A percentile compares a stretch with the other conserved stretches of the same genome.
These are phyloP conservation scores for Fusarium coffeatum DNA, from an alignment of 2,329 filamentous ascomycete species.

Conservation along the genomic window DNA sequence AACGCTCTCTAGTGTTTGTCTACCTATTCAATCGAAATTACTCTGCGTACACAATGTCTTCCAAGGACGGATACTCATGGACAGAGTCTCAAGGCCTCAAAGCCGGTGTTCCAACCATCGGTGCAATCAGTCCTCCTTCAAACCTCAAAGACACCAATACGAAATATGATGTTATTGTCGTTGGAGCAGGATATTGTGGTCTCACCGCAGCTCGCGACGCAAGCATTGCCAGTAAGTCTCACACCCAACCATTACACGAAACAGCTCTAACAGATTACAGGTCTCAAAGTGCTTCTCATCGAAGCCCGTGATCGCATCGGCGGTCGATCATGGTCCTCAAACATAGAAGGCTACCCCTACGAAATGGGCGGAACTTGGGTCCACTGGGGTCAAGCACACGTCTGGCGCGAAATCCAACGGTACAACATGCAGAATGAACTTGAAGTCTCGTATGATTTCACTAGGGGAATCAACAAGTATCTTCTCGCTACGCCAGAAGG, in stretches of 20 bases:
- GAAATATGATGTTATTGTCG: constrained; percentile 46
- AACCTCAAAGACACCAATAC: constrained; percentile 28
- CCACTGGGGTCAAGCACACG: constrained; percentile 57
- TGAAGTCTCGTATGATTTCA: constrained; percentile 55
- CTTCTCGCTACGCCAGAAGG: constrained; percentile 50
- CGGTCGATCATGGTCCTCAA: constrained; percentile 59
- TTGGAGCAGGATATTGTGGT: constrained; percentile 50
- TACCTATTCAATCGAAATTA: accelerated
- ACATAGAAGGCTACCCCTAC: constrained; percentile 57
- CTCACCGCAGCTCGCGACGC: constrained; percentile 48
- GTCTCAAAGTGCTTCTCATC: constrained; percentile 56
- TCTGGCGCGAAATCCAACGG: constrained; percentile 59
- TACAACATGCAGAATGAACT: constrained; percentile 58
- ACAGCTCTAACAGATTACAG: constrained; percentile 18
- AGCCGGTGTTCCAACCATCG: constrained; percentile 48
- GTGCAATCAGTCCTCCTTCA: constrained; percentile 46
- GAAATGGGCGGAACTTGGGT: constrained; percentile 65
- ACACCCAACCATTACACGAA: no score
- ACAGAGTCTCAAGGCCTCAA: constrained; percentile 47
- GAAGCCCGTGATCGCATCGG: constrained; percentile 62
- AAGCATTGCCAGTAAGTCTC: constrained; percentile 40
- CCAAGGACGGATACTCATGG: constrained; percentile 49
- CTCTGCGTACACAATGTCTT: constrained; percentile 40
- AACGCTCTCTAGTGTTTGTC: background rate
- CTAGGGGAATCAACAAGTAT: constrained; percentile 56